Conservation (phyloP, 2,329 filamentous ascomycete species). For the Sporothrix globosa region DNA sequence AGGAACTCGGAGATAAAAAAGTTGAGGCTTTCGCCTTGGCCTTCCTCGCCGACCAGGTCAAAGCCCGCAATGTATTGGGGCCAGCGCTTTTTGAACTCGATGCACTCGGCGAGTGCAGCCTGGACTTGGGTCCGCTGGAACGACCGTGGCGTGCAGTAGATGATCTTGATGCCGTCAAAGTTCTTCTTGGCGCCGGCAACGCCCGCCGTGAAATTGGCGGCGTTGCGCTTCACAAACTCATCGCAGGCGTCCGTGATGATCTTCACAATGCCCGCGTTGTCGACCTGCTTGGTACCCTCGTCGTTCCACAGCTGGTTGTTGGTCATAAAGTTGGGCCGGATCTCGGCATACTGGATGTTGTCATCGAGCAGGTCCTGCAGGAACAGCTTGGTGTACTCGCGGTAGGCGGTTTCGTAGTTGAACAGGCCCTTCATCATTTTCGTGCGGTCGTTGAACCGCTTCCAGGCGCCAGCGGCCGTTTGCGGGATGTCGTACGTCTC, state of each 20-base stretch:
- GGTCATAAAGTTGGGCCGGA: constrained; percentile 69
- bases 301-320: constrained; percentile 63
- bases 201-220: constrained; percentile 16
- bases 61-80: constrained; percentile 68
- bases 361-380: constrained; percentile 66
- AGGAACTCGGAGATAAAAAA: constrained; percentile 60
- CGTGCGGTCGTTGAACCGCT: constrained; percentile 68
- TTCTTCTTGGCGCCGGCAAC: constrained; percentile 40
- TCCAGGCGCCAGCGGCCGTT: constrained; percentile 58
- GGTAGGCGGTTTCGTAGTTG: constrained; percentile 67
- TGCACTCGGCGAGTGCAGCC: constrained; percentile 62
- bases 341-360: constrained; percentile 71
- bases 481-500: constrained; percentile 60
- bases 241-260: constrained; percentile 61
- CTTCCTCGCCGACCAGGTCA: constrained; percentile 71
- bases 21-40: constrained; percentile 61
- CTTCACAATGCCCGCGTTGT: constrained; percentile 62
- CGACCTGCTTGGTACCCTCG: constrained; percentile 56
- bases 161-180: constrained; percentile 69
- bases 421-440: constrained; percentile 74
- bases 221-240: constrained; percentile 48
- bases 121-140: constrained; percentile 55
- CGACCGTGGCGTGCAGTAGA: constrained; percentile 70
- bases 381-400: constrained; percentile 61
- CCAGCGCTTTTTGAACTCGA: constrained; percentile 61